A percentile compares a stretch with the other conserved stretches of the same genome.
These are phyloP conservation scores for Mycogone perniciosa DNA, from an alignment of 2,329 filamentous ascomycete genomes.

Conservation along the genomic window DNA sequence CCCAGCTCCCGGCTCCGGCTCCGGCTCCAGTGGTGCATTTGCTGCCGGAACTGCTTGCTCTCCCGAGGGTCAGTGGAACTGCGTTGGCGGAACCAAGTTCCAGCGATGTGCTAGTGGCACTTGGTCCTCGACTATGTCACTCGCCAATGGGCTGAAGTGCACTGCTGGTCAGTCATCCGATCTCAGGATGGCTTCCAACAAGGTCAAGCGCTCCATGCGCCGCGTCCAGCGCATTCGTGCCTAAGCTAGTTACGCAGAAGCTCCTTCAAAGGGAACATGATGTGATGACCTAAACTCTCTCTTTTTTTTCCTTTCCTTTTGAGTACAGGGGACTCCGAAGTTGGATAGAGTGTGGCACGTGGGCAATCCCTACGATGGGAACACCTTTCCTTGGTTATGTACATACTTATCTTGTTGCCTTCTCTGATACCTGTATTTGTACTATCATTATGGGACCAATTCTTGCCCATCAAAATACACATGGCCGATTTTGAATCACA, in stretches of 20 bases:
- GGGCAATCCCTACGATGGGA: too few species aligned
- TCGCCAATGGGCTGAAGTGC: conserved; percentile 44
- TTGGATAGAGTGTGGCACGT: too few species aligned
- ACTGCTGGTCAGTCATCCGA: conserved; percentile 32
- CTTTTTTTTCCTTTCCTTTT: too few species aligned
- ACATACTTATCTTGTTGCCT: background rate
- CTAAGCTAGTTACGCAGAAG: background rate
- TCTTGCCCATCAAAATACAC: background rate
- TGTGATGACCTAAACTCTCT: too few species aligned
- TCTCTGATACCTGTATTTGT: background rate
- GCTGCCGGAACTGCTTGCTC: conserved; percentile 40
- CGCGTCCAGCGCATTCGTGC: conserved; percentile 21
- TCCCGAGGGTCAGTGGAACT: conserved; percentile 48
- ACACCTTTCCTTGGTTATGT: too few species aligned
- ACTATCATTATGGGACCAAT: background rate
- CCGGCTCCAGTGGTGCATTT: conserved; percentile 23
- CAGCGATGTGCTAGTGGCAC: conserved; percentile 48
- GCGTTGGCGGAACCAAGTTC: conserved; percentile 42
- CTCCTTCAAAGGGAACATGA: too few species aligned
- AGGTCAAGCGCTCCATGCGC: conserved; percentile 20
- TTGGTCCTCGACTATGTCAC: conserved; percentile 38
- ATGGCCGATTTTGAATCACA: too few species aligned
- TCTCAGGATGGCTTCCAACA: conserved; percentile 29
- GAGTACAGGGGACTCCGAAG: too few species aligned
- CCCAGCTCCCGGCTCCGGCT: conserved; percentile 11